Evolutionary conservation across 23 red algal genomes (phyloP).

Genomic region (Gracilaria vermiculophylla): DNA sequence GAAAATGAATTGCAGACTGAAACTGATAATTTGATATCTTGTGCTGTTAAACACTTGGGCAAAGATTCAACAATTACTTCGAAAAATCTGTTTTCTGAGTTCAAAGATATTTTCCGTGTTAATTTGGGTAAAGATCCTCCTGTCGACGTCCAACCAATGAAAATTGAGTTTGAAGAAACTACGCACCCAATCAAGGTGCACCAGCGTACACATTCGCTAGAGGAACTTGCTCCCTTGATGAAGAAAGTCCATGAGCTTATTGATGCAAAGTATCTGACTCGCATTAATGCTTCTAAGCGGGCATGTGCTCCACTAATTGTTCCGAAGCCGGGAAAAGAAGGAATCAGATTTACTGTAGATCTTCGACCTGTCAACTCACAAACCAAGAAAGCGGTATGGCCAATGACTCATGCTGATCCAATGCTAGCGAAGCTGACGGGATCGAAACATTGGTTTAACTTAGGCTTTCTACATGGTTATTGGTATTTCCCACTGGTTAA

Average conservation of each 20-base stretch:
- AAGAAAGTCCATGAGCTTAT: constrained; percentile 10
- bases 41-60: background rate
- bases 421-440: constrained; percentile 29
- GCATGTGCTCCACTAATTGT: constrained; percentile 32
- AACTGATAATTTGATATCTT: background rate
- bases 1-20: background rate
- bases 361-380: background rate
- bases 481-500: constrained; percentile 45
- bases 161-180: background rate
- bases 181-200: background rate
- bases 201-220: constrained; percentile 13
- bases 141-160: background rate
- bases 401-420: constrained; percentile 20
- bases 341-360: constrained; percentile 15
- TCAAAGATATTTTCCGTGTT: constrained; percentile 23
- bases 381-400: background rate
- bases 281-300: constrained; percentile 19
- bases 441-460: background rate
- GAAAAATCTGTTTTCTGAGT: constrained; percentile 1
- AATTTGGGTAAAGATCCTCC: background rate
- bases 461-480: constrained; percentile 45
- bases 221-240: constrained; percentile 10
- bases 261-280: background rate
- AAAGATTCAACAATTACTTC: background rate
- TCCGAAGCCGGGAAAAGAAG: constrained; percentile 8